Base-by-base conservation (phyloP, 2,329 filamentous ascomycete species). In the Apiospora rasikravindrae region DNA sequence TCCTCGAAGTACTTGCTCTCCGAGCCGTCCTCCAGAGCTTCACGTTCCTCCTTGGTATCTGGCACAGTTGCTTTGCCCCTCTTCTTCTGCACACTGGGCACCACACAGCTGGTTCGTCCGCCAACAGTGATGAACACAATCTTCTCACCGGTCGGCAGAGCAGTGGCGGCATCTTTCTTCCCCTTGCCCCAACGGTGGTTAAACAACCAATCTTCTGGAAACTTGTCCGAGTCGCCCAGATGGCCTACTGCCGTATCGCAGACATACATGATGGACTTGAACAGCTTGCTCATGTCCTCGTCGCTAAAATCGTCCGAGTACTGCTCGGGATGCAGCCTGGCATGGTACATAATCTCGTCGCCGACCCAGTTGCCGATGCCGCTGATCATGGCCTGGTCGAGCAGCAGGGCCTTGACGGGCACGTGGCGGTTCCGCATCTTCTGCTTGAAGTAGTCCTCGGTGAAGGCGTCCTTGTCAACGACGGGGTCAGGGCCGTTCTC, bases 291-390 rank as follows among this genome's bases (percentile, higher is more conserved):
- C 74, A 97, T 89, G 80, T 98, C 92, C 0, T 84, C 87, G 44
- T 93, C 90, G 74, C 81, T 87, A 76, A 98, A 93, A 0, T 93
- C 93, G 78, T 98, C 92, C 82, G 92, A 94, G 83, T 97, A 97
- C 80, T 98, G 94, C 81, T 98, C 96, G 0, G 96, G 96, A 76
- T 99, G 96, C 22, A 98, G 88, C 69, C 89, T 91, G 6, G 96
- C 93, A 76, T 98, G 92, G 78, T 95, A 99, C 69, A 99, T 85
- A 8, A 98, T 92, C 81, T 99, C 96, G 79, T 99, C 96, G 0
- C 92, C 95, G 70, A 99, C 96, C 96, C 96, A 99, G 80, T 98
- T 98, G 0, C 96, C 96, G 74, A 99, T 94, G 10, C 96, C 96
- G 78, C 93, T 96, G 73, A 98, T 93, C 80, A 93, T 93, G 24